Evolutionary conservation across 1,139 yeast genomes (phyloP).

Genomic region (Pichia sp.): DNA sequence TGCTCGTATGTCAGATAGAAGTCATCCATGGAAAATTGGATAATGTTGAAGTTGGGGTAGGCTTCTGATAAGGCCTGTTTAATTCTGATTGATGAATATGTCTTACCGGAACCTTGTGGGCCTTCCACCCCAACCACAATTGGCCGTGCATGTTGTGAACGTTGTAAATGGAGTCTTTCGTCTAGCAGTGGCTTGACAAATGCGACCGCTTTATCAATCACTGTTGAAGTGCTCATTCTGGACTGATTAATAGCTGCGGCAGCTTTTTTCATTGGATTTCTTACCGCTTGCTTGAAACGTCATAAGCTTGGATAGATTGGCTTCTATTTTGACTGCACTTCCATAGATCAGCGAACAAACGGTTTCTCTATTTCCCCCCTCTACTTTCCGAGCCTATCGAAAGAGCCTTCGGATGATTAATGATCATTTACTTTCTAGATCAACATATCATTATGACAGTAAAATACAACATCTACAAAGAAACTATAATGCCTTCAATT

Average conservation of each 20-base stretch:
- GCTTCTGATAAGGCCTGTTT: slow-evolving; percentile 34
- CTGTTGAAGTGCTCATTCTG: slow-evolving; percentile 9
- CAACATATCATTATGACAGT: no score
- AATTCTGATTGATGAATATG: slow-evolving; percentile 55
- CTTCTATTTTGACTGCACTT: no score
- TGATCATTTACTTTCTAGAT: no score
- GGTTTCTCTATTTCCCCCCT: no score
- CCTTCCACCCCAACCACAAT: slow-evolving; percentile 68
- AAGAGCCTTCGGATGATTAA: no score
- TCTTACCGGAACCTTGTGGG: slow-evolving; percentile 92
- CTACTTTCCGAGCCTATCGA: no score
- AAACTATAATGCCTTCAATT: slow-evolving; percentile 41
- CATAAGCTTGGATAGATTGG: no score
- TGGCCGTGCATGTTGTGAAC: slow-evolving; percentile 14
- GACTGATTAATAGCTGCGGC: neutral
- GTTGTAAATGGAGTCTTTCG: neutral
- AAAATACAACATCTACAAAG: no score
- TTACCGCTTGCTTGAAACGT: no score
- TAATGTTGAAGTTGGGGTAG: slow-evolving; percentile 42
- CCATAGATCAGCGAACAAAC: no score
- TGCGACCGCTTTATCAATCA: slow-evolving; percentile 17
- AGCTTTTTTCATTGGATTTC: neutral
- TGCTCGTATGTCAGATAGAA: slow-evolving; percentile 65
- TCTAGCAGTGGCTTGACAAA: slow-evolving; percentile 19
- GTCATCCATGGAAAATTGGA: slow-evolving; percentile 79